Evolutionary conservation across 192 early-diverging fungal genomes (phyloP).

Genomic region (Coemansia sp.): DNA sequence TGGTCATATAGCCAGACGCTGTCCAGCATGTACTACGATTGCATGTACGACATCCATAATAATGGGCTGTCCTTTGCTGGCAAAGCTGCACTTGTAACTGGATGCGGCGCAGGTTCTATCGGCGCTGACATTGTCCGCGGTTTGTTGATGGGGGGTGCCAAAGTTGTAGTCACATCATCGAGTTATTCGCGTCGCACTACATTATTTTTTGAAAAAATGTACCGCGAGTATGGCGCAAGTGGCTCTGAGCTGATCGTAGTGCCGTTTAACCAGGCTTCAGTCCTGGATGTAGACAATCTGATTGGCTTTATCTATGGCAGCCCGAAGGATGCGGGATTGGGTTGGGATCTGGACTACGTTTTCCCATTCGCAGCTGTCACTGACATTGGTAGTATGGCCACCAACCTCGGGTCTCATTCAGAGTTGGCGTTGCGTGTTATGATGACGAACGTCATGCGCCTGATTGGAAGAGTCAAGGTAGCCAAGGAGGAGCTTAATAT

Average conservation of each 20-base stretch:
- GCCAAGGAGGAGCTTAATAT: constrained; percentile 71
- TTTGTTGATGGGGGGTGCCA: constrained; percentile 82
- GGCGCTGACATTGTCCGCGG: constrained; percentile 87
- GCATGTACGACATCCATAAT: constrained; percentile 66
- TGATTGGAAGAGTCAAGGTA: constrained; percentile 81
- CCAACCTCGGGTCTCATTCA: constrained; percentile 76
- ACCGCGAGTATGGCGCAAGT: constrained; percentile 79
- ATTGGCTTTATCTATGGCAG: constrained; percentile 79
- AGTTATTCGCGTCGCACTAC: constrained; percentile 75
- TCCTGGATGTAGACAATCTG: constrained; percentile 73
- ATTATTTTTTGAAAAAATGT: constrained; percentile 86
- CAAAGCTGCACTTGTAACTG: constrained; percentile 82
- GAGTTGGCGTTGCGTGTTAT: constrained; percentile 91
- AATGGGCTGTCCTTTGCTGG: constrained; percentile 81
- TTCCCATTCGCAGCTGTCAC: constrained; percentile 92
- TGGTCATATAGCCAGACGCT: constrained; percentile 71
- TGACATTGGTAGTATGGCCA: constrained; percentile 80
- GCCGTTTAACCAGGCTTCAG: constrained; percentile 91
- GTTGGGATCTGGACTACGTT: constrained; percentile 91
- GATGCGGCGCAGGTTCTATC: constrained; percentile 87
- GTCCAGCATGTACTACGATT: constrained; percentile 73
- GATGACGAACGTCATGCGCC: constrained; percentile 85
- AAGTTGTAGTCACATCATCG: constrained; percentile 86
- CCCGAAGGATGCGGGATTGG: constrained; percentile 62
- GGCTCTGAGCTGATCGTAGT: constrained; percentile 86